Evolutionary conservation across 2,329 filamentous ascomycete genomes (phyloP).

Genomic region (Basipetospora chlamydospora): DNA sequence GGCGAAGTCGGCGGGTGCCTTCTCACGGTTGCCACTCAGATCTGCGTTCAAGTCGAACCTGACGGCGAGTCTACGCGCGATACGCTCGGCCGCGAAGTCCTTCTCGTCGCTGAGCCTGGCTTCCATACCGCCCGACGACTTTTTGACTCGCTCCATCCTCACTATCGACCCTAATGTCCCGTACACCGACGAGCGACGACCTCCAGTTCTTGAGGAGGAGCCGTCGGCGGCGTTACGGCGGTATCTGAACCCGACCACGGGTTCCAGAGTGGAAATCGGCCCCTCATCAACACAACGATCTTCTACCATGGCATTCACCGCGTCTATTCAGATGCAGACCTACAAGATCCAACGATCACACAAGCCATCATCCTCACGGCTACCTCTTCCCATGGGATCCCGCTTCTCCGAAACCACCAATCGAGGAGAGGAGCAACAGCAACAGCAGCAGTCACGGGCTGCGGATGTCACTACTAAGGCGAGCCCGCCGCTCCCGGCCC

Average conservation of each 20-base stretch:
- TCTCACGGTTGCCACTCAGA: constrained; percentile 24
- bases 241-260: constrained; percentile 50
- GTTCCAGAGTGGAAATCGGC: constrained; percentile 14
- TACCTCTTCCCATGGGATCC: constrained; percentile 2
- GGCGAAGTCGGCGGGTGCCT: constrained; percentile 8
- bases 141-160: constrained; percentile 52
- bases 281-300: too few relatives aligned
- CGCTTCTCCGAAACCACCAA: constrained; percentile 15
- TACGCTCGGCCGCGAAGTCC: constrained; percentile 49
- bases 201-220: constrained; percentile 46
- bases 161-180: constrained; percentile 52
- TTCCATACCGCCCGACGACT: constrained; percentile 50
- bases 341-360: constrained; percentile 44
- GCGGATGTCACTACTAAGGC: constrained; percentile 15
- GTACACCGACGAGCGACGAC: constrained; percentile 53
- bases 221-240: constrained; percentile 52
- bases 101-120: constrained; percentile 48
- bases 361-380: constrained; percentile 14
- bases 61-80: constrained; percentile 49
- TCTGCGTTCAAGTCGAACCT: constrained; percentile 55
- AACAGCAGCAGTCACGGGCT: too few relatives aligned
- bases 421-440: too few relatives aligned
- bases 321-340: constrained; percentile 59
- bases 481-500: constrained; percentile 20
- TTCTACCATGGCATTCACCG: constrained; percentile 40